A percentile compares a stretch with the other conserved stretches of the same genome.
These are phyloP conservation scores for Colletotrichum sublineola DNA, from an alignment of 2,329 filamentous ascomycete genomes.

Conservation along the genomic window DNA sequence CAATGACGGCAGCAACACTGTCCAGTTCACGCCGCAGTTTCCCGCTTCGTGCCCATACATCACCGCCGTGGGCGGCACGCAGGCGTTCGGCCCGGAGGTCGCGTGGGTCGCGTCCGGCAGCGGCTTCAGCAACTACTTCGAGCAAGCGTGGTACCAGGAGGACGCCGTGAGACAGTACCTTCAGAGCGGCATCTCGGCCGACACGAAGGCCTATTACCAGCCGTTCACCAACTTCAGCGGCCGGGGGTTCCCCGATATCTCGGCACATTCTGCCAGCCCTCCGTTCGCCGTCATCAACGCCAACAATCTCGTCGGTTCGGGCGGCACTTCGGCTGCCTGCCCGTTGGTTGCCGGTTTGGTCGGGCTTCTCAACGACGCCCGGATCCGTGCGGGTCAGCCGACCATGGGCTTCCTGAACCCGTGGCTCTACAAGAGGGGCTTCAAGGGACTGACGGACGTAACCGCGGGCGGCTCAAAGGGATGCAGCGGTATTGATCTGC, in stretches of 20 bases:
- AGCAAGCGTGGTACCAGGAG: constrained; percentile 59
- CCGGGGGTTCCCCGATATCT: constrained; percentile 72
- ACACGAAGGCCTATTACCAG: constrained; percentile 63
- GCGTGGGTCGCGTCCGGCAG: constrained; percentile 66
- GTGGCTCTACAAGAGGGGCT: constrained; percentile 64
- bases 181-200: constrained; percentile 45
- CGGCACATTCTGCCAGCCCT: constrained; percentile 62
- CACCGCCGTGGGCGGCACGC: constrained; percentile 69
- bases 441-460: constrained; percentile 53
- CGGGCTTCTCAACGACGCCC: constrained; percentile 73
- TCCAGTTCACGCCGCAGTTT: constrained; percentile 44
- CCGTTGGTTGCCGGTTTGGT: constrained; percentile 75
- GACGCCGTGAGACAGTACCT: constrained; percentile 61
- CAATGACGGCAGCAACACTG: constrained; percentile 61
- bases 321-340: constrained; percentile 65
- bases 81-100: constrained; percentile 63
- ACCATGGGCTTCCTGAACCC: constrained; percentile 73
- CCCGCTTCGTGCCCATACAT: constrained; percentile 64
- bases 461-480: constrained; percentile 45
- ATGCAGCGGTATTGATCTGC: constrained; percentile 46
- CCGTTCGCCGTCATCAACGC: constrained; percentile 47
- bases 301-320: constrained; percentile 38
- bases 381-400: constrained; percentile 66
- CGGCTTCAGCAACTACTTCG: constrained; percentile 64
- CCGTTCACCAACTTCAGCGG: constrained; percentile 61